Evolutionary conservation across 2,329 filamentous ascomycete genomes (phyloP), one percentile per base, ranked within the genome.

Genomic region (Aureobasidium uvarum): DNA sequence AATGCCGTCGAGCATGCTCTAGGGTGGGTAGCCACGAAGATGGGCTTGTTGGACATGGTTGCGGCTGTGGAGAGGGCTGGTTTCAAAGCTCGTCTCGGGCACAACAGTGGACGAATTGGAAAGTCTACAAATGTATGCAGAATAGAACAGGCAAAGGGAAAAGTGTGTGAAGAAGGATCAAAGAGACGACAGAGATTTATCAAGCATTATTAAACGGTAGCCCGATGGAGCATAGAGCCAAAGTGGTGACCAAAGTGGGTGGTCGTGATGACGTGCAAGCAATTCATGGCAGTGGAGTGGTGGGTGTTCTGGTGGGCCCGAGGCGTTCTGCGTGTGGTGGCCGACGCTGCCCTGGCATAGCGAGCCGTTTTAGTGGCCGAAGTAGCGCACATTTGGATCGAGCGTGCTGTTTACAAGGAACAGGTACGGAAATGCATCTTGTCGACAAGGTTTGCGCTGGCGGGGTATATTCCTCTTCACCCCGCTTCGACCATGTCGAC

Each of bases 1-100:
- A 98, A 99, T 36, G 95, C 95, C 56, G 95, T 98, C 66, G 93
- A 97, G 81, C 93, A 97, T 69, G 94, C 92, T 78, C 95, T 85
- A 41, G 95, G 95, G 79, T 98, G 94, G 72, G 95, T 98, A 66
- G 89, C 92, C 73, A 95, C 88, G 77, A 98, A 98, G 77, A 98
- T 91, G 45, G 91, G 89, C 75, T 88, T 95, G 76, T 80, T 84
- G 71, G 89, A 87, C 89, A 92, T 93, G 62, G 46, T 63, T 66
- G 66, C 68, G 59, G 67, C 36, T 18, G 25, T 31, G 33, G 39
- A 59, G n/a, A 55, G 55, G 23, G 36, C 55, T 54, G 31, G 43
- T 38, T 56, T 50, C 51, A 20, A 33, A 56, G 56, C 51, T 58
- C 31, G 38, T 50, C 33, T n/a, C 33, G 20, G 28, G 33, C 43